phyloP scores from a whole-genome alignment of 2,329 filamentous ascomycete species.

The Clonostachys sp. region DNA sequence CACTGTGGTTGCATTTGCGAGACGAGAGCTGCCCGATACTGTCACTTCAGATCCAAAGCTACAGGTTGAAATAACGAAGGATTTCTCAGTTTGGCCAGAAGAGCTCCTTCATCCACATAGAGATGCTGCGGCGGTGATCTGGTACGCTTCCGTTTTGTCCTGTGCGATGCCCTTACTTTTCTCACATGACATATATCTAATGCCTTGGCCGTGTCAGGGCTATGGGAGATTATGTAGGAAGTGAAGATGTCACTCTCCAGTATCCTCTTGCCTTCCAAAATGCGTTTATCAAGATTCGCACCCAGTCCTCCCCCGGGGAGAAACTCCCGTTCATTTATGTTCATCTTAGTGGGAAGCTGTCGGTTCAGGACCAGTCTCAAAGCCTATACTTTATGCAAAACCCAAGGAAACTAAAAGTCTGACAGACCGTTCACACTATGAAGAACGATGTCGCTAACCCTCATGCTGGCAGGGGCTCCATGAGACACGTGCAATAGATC shows the following conservation, averaged over 20 bases:
- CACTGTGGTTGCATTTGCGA: constrained; percentile 20
- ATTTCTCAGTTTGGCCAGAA: constrained; percentile 15
- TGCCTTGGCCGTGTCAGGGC: neutral
- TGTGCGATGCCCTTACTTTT: neutral
- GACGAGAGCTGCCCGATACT: constrained; percentile 16
- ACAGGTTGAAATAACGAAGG: constrained; percentile 8
- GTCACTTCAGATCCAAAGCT: constrained; percentile 5
- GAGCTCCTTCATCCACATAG: constrained; percentile 13
- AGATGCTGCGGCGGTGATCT: constrained; percentile 18
- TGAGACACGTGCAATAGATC: too few species aligned
- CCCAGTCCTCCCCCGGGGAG: neutral
- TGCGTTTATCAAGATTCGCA: neutral
- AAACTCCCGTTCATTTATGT: constrained; percentile 16
- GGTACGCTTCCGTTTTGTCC: constrained; percentile 8
- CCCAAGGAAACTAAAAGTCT: neutral
- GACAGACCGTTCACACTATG: neutral
- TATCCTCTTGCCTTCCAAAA: neutral
- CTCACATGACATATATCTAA: neutral
- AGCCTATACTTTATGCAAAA: constrained; percentile 14
- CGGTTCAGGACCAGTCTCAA: constrained; percentile 20
- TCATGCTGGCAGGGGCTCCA: too few species aligned
- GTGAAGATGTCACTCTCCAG: neutral
- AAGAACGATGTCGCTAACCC: too few species aligned
- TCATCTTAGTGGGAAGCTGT: constrained; percentile 24
- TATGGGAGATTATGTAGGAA: neutral